Evolutionary conservation across 2,329 filamentous ascomycete genomes (phyloP).

Genomic region (Leptographium procerum): DNA sequence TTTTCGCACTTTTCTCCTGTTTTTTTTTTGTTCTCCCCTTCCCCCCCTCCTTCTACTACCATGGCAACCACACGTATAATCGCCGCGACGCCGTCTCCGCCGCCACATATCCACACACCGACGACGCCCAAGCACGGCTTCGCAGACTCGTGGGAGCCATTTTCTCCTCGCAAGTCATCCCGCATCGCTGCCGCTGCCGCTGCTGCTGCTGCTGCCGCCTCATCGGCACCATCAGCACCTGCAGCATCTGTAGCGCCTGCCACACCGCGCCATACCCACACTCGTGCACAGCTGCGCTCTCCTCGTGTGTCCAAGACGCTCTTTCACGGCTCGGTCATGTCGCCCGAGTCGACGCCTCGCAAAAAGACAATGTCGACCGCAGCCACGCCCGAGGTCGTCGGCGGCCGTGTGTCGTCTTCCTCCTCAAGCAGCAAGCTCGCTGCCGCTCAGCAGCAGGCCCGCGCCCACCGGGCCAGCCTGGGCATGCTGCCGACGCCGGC

Average conservation of each 20-base stretch:
- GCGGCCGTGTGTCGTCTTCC: not conserved
- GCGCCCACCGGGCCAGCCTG: conserved; percentile 10
- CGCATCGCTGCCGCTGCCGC: conserved; percentile 48
- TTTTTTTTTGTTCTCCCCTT: not conserved
- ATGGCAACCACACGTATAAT: not conserved
- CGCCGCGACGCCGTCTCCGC: conserved; percentile 49
- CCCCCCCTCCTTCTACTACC: not conserved
- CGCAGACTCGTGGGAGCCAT: conserved; percentile 61
- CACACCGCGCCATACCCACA: conserved; percentile 14
- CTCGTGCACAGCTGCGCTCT: conserved; percentile 14
- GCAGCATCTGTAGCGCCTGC: conserved; percentile 38
- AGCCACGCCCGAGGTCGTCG: conserved; percentile 21
- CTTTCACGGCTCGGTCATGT: conserved; percentile 13
- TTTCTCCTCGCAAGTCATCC: conserved; percentile 57
- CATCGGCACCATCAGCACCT: not conserved
- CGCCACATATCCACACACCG: conserved; percentile 50
- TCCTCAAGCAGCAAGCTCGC: conserved; percentile 16
- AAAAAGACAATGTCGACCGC: conserved; percentile 38
- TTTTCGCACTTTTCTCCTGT: not conserved
- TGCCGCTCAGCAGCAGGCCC: conserved; percentile 20
- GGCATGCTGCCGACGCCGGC: conserved; percentile 65
- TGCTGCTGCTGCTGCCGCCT: not conserved
- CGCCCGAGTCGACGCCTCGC: conserved; percentile 34
- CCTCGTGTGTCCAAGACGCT: conserved; percentile 14
- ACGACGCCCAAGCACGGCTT: conserved; percentile 57